Percentiles rank a stretch among this genome's conserved stretches.
These are phyloP conservation scores for Lagenidium sp. DNA, from an alignment of 352 stramenopile genomes.

Conservation along the genomic window DNA sequence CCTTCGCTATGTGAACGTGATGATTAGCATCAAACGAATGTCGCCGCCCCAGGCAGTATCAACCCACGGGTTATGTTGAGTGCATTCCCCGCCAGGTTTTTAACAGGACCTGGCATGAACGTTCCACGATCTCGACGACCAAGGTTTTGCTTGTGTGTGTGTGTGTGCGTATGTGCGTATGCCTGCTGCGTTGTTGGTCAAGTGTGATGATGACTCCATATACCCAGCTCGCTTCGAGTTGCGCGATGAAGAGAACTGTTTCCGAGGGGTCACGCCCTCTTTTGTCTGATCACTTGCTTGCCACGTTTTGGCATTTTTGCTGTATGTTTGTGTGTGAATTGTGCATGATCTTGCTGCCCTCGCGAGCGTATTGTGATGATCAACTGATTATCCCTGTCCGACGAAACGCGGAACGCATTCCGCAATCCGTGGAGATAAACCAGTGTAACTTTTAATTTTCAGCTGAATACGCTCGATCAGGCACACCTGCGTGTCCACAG, in stretches of 20 bases:
- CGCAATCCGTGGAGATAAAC: conserved; percentile 75
- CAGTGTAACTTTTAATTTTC: conserved; percentile 86
- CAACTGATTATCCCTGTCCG: conserved; percentile 84
- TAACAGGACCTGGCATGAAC: conserved; percentile 84
- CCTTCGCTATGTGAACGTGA: conserved; percentile 46
- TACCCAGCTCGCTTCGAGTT: conserved; percentile 87
- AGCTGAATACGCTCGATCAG: conserved; percentile 46
- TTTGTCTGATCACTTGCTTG: conserved; percentile 59
- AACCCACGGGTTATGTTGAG: conserved; percentile 70
- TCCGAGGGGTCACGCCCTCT: conserved; percentile 86
- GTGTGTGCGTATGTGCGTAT: conserved; percentile 7
- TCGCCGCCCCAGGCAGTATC: conserved; percentile 85
- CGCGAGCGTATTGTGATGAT: conserved; percentile 70
- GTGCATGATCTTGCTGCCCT: too few relatives aligned
- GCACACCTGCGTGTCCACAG: background rate
- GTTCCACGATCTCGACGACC: conserved; percentile 25
- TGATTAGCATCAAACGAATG: conserved; percentile 85
- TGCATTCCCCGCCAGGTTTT: conserved; percentile 67
- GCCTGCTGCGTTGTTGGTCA: conserved; percentile 3
- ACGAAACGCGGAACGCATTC: conserved; percentile 79
- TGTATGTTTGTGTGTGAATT: conserved; percentile 7
- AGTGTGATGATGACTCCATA: conserved; percentile 88
- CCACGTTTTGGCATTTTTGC: background rate
- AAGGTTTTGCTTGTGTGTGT: conserved; percentile 12
- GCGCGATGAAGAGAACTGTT: conserved; percentile 84